Evolutionary conservation across 192 early-diverging fungal genomes (phyloP).

Genomic region (Coemansia sp.): DNA sequence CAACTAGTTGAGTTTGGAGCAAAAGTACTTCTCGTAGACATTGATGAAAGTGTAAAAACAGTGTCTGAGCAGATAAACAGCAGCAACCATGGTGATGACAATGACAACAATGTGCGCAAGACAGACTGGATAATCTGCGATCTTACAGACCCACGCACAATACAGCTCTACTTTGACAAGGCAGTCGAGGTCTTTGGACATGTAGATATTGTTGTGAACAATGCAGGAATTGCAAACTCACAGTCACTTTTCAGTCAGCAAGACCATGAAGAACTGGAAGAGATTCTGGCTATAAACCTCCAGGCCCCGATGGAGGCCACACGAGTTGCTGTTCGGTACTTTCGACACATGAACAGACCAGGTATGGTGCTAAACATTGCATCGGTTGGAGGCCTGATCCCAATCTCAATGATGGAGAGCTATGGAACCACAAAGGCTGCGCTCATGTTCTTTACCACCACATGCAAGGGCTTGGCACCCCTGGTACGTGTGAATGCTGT

Average conservation of each 20-base stretch:
- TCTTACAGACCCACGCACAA: constrained; percentile 15
- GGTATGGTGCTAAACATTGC: constrained; percentile 76
- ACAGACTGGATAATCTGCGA: constrained; percentile 47
- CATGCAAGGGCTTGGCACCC: constrained; percentile 48
- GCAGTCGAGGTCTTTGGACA: constrained; percentile 58
- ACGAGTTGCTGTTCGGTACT: constrained; percentile 64
- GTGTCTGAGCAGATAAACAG: constrained; percentile 25
- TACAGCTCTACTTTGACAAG: constrained; percentile 41
- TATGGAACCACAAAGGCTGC: constrained; percentile 78
- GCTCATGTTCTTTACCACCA: constrained; percentile 63
- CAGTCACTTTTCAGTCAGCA: constrained; percentile 53
- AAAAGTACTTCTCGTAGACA: constrained; percentile 39
- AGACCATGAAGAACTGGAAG: constrained; percentile 56
- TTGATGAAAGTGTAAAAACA: constrained; percentile 15
- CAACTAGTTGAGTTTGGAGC: constrained; percentile 15
- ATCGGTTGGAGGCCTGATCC: constrained; percentile 66
- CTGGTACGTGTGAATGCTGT: constrained; percentile 65
- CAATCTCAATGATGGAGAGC: constrained; percentile 61
- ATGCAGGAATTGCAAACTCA: constrained; percentile 62
- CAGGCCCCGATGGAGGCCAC: constrained; percentile 75
- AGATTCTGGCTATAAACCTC: constrained; percentile 70
- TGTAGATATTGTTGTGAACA: constrained; percentile 63
- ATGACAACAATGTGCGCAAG: background rate
- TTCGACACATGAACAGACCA: constrained; percentile 47
- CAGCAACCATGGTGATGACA: background rate